phyloP scores from a whole-genome alignment of 148 eudicot species.

The Rhododendron ovatum region DNA sequence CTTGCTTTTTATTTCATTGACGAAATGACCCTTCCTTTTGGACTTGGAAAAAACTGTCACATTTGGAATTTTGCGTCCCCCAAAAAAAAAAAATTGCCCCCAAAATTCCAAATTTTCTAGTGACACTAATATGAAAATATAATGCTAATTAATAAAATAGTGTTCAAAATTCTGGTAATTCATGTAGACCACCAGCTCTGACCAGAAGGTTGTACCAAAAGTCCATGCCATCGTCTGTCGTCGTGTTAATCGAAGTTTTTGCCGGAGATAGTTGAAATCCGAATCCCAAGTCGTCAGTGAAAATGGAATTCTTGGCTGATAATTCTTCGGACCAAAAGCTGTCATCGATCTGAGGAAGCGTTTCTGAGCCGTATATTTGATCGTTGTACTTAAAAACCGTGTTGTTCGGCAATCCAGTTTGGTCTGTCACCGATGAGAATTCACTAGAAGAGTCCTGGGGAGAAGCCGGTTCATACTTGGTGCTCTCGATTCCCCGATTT shows the following conservation, averaged over 20 bases:
- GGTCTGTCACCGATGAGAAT: conserved; percentile 33
- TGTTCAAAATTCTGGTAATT: conserved; percentile 43
- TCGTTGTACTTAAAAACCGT: background rate
- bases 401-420: conserved; percentile 15
- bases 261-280: background rate
- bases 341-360: conserved; percentile 43
- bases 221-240: conserved; percentile 19
- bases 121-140: too few species aligned
- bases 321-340: conserved; percentile 47
- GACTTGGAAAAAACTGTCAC: background rate
- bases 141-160: background rate
- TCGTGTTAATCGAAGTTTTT: background rate
- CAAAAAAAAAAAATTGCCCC: background rate
- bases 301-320: conserved; percentile 3
- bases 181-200: conserved; percentile 27
- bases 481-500: background rate
- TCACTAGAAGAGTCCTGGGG: conserved; percentile 38
- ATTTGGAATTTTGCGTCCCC: background rate
- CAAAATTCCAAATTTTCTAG: background rate
- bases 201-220: conserved; percentile 52
- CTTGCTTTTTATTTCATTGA: background rate
- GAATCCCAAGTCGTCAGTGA: background rate
- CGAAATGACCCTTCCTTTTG: background rate
- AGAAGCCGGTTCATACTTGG: conserved; percentile 3
- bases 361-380: conserved; percentile 17